Evolutionary conservation across 2,329 filamentous ascomycete genomes (phyloP), one percentile per base, ranked within the genome.

Genomic region (Ophiosphaerella narmari): DNA sequence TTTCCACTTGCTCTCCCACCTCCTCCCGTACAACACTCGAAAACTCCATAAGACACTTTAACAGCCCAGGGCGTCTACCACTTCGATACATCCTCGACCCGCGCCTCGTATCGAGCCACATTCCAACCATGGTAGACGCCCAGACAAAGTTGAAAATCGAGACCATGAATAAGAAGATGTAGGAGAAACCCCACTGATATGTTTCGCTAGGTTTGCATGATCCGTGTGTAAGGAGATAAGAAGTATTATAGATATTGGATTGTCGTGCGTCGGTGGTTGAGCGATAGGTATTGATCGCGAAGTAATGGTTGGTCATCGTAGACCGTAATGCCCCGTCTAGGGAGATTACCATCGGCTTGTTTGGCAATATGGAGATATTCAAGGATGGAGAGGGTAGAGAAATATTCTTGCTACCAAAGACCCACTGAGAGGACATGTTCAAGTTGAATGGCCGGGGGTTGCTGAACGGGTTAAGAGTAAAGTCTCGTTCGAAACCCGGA

Each of bases 111-210:
- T 71, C 68, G 1, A 67, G 39, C 68, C 68, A 71, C 65, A 70
- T 69, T 5, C 62, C 61, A 1, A 65, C 57, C 63, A 68, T 67
- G n/a, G 68, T 68, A 14, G 61, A 64, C 7, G 52, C 46, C 67
- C 68, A 71, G 21, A 70, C 38, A 41, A 68, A 71, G 37, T 69
- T 68, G 52, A 70, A 70, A 4, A 70, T 70, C 8, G 59, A 61
- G 0, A 71, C 53, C 66, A 68, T 68, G 54, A 70, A 70, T 7
- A 71, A 52, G 47, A 71, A 71, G 7, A 70, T 69, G 50, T 71
- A 71, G 0, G 67, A 71, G 44, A 71, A 71, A 1, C 67, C 67
- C 67, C 67, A 71, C 41, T 70, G 66, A 40, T 71, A 71, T 7
- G 60, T 68, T 18, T 69, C 66, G 37, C 51, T 61, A 7, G 67